Conservation (phyloP, 2,329 filamentous ascomycete species). For the Fonsecaea monophora region DNA sequence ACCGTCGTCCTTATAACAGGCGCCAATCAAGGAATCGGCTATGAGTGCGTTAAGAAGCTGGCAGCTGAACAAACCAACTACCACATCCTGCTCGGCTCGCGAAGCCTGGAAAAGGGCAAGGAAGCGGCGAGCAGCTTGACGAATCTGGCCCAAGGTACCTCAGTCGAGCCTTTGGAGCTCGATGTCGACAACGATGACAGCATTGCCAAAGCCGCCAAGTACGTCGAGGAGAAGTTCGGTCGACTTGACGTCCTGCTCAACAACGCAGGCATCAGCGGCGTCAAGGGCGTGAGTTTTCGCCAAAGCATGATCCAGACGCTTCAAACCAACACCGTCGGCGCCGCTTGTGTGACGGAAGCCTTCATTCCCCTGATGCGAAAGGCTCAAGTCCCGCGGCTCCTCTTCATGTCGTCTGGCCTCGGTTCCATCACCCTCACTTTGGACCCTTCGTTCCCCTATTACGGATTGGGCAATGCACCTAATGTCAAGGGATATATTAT, state of each 20-base stretch:
- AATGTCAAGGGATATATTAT: slow-evolving; percentile 23
- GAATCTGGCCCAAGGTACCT: slow-evolving; percentile 19
- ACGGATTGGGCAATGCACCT: neutral
- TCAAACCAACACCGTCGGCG: slow-evolving; percentile 29
- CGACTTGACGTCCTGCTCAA: slow-evolving; percentile 39
- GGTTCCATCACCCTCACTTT: slow-evolving; percentile 25
- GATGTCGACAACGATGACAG: slow-evolving; percentile 30
- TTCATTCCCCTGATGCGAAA: slow-evolving; percentile 35
- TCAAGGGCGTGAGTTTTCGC: slow-evolving; percentile 17
- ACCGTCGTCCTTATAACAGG: slow-evolving; percentile 34
- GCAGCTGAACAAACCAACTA: slow-evolving; percentile 46
- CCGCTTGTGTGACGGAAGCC: slow-evolving; percentile 29
- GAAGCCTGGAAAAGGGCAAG: slow-evolving; percentile 47
- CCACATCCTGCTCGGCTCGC: slow-evolving; percentile 42
- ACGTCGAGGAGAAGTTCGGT: slow-evolving; percentile 31
- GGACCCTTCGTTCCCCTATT: slow-evolving; percentile 19
- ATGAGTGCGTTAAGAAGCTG: slow-evolving; percentile 35
- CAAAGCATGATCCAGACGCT: slow-evolving; percentile 35
- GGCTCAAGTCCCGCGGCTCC: slow-evolving; percentile 26
- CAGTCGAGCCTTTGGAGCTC: slow-evolving; percentile 27
- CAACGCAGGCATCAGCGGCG: slow-evolving; percentile 34
- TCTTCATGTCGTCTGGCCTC: slow-evolving; percentile 36
- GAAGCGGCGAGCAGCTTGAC: slow-evolving; percentile 36
- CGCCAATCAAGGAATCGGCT: slow-evolving; percentile 35
- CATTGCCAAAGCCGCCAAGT: slow-evolving; percentile 32